Evolutionary conservation across 331 rosid species (phyloP).

Genomic region (Dryas integrifolia): DNA sequence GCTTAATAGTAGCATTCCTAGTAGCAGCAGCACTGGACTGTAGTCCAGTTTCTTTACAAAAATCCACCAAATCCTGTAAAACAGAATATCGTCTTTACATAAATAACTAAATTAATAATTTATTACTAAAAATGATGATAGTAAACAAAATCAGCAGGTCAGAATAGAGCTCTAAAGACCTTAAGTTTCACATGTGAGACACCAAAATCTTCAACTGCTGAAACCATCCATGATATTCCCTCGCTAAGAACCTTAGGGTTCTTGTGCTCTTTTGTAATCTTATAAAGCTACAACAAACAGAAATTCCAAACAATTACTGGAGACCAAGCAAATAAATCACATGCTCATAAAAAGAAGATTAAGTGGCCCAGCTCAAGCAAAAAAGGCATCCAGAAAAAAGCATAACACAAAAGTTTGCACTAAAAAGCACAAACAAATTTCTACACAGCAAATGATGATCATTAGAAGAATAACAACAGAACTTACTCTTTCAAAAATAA

Average conservation of each 20-base stretch:
- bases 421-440: background rate
- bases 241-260: slow-evolving; percentile 98
- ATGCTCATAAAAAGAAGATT: background rate
- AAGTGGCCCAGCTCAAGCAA: background rate
- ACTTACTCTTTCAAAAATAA: slow-evolving; percentile 89
- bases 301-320: background rate
- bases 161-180: slow-evolving; percentile 40
- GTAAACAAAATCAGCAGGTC: background rate
- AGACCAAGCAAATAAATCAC: slow-evolving; percentile 13
- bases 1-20: slow-evolving; percentile 88
- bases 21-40: slow-evolving; percentile 97
- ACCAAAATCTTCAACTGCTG: slow-evolving; percentile 94
- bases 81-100: slow-evolving; percentile 9
- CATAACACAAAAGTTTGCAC: background rate
- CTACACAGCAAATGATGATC: background rate
- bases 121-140: background rate
- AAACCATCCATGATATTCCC: slow-evolving; percentile 93
- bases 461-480: background rate
- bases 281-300: slow-evolving; percentile 54
- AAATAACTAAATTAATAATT: slow-evolving; percentile 3
- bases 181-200: slow-evolving; percentile 82
- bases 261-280: slow-evolving; percentile 97
- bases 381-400: background rate
- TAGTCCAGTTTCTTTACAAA: slow-evolving; percentile 87
- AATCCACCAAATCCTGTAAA: slow-evolving; percentile 88